Conservation (phyloP, 495 filamentous ascomycete species). For the Neurospora sp. region DNA sequence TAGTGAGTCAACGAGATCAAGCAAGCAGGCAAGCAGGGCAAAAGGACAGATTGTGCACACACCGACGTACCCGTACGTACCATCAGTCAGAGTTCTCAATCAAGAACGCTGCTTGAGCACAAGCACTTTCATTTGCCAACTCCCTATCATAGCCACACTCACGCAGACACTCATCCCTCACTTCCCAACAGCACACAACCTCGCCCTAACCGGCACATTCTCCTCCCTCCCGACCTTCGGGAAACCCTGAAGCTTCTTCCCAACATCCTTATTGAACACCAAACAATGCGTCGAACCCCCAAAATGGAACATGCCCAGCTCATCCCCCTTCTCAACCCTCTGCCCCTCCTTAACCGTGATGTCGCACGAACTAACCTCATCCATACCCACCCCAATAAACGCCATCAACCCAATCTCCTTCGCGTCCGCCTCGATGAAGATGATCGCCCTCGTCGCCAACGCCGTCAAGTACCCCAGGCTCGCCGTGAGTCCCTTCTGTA, state of each 20-base stretch:
- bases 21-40: not conserved
- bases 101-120: not conserved
- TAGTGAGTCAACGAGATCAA: not conserved
- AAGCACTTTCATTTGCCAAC: not conserved
- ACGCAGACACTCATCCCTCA: not conserved
- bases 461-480: constrained; percentile 51
- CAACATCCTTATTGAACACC: constrained; percentile 40
- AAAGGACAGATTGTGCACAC: not conserved
- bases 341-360: constrained; percentile 52
- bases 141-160: not conserved
- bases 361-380: constrained; percentile 59
- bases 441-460: constrained; percentile 48
- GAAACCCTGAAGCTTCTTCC: constrained; percentile 29
- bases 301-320: constrained; percentile 67
- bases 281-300: constrained; percentile 57
- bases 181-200: constrained; percentile 10
- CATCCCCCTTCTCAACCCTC: constrained; percentile 51
- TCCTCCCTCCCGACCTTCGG: constrained; percentile 34
- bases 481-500: constrained; percentile 23
- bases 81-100: not conserved
- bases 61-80: not conserved
- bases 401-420: constrained; percentile 54
- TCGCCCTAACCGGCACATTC: constrained; percentile 49
- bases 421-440: constrained; percentile 62
- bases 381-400: constrained; percentile 59